A percentile compares a stretch with the other conserved stretches of the same genome.
Evolutionary conservation across 441 rosid species (phyloP).

Genomic region (Erysimum cheiri): DNA sequence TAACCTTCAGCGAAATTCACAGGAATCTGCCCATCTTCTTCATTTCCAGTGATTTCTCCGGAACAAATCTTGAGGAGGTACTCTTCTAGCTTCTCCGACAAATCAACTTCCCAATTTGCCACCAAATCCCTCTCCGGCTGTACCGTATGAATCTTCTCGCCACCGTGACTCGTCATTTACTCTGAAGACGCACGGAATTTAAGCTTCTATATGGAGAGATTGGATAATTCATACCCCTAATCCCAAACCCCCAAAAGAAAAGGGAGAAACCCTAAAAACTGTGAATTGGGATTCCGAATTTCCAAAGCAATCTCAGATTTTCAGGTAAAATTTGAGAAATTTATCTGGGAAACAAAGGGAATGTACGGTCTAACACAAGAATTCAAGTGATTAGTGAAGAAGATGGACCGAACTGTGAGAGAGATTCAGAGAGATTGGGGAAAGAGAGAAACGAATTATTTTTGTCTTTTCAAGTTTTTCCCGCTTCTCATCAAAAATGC

Average conservation of each 20-base stretch:
- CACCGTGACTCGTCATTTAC: slow-evolving; percentile 47
- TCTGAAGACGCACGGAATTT: background rate
- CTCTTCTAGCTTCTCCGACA: slow-evolving; percentile 80
- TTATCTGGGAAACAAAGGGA: background rate
- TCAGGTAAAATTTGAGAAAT: background rate
- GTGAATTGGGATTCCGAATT: slow-evolving; percentile 4
- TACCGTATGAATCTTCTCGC: slow-evolving; percentile 61
- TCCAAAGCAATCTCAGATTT: background rate
- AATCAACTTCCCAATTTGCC: slow-evolving; percentile 92
- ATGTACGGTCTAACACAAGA: background rate
- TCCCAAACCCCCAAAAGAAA: slow-evolving; percentile 4
- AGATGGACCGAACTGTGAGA: slow-evolving; percentile 11
- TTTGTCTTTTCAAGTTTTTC: slow-evolving; percentile 33
- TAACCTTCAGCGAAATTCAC: slow-evolving; percentile 92
- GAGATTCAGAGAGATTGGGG: slow-evolving; percentile 1
- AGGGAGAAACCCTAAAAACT: slow-evolving; percentile 40
- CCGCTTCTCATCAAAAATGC: slow-evolving; percentile 37
- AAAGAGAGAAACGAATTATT: slow-evolving; percentile 22
- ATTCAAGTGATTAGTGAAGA: slow-evolving; percentile 14
- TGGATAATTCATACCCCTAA: slow-evolving; percentile 35
- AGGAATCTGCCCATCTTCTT: slow-evolving; percentile 50
- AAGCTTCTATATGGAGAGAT: slow-evolving; percentile 12
- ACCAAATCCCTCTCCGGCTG: slow-evolving; percentile 85
- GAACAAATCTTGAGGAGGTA: slow-evolving; percentile 86
- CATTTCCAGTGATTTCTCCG: slow-evolving; percentile 67